Conservation (phyloP, 805 yeast species). For the Yamadazyma scolyti region DNA sequence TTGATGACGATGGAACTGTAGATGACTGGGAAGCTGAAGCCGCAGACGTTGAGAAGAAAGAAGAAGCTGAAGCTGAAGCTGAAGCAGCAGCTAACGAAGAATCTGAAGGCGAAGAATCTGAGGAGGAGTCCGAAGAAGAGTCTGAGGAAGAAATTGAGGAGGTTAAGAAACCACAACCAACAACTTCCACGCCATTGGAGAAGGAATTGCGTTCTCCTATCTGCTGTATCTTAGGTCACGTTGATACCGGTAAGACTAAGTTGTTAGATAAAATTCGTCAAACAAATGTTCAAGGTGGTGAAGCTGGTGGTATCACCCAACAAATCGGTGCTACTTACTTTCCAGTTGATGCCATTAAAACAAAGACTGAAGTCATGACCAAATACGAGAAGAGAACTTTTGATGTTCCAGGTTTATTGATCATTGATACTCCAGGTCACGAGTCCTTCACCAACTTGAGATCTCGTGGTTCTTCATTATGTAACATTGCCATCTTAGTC, state of each 20-base stretch:
- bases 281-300: conserved; percentile 99
- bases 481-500: conserved; percentile 98
- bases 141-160: conserved; percentile 25
- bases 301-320: conserved; percentile 99
- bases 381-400: conserved; percentile 77
- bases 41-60: conserved; percentile 16
- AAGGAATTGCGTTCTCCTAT: conserved; percentile 93
- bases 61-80: conserved; percentile 22
- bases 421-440: conserved; percentile 99
- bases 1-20: conserved; percentile 48
- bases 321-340: conserved; percentile 99
- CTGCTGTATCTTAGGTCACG: conserved; percentile 98
- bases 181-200: too few relatives aligned
- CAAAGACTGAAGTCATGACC: conserved; percentile 89
- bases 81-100: conserved; percentile 28
- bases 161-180: conserved; percentile 17
- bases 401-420: conserved; percentile 95
- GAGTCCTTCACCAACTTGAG: conserved; percentile 97
- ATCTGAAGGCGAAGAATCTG: conserved; percentile 28
- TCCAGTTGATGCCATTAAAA: conserved; percentile 91
- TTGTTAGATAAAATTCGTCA: conserved; percentile 95
- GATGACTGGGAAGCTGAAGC: conserved; percentile 51
- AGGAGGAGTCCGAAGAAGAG: conserved; percentile 26
- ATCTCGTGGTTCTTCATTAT: conserved; percentile 97
- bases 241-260: conserved; percentile 99